Conservation (phyloP, 108 stramenopile species). For the Hondaea fermentalgiana region DNA sequence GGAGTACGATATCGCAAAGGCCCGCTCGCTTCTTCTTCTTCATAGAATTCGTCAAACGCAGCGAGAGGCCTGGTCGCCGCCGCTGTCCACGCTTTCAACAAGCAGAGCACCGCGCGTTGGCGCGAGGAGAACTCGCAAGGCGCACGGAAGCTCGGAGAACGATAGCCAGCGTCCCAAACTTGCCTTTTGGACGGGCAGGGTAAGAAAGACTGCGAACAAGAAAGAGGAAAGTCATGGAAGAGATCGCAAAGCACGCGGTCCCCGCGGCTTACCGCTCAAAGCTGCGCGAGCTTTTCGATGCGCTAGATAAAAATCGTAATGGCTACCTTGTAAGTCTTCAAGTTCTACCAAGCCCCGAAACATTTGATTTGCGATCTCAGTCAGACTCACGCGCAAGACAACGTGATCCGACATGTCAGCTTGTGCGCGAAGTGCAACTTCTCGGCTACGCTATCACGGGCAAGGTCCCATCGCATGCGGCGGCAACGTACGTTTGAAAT, state of each 20-base stretch:
- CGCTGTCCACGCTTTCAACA: no score
- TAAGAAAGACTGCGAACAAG: background rate
- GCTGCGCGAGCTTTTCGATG: background rate
- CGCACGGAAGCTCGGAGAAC: no score
- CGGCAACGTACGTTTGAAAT: background rate
- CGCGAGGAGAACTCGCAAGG: no score
- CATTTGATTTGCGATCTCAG: background rate
- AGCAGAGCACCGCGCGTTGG: no score
- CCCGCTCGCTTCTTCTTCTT: no score
- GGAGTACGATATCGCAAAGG: no score
- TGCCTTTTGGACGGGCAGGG: background rate
- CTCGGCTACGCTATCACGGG: background rate
- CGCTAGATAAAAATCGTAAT: background rate
- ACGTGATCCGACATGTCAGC: background rate
- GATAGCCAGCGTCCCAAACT: background rate
- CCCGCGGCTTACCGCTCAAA: background rate
- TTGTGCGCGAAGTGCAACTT: background rate
- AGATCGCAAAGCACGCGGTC: background rate
- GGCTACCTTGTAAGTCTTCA: background rate
- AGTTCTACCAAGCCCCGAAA: background rate
- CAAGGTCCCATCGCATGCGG: background rate
- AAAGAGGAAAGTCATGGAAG: background rate
- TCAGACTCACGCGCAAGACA: background rate
- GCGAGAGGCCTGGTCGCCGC: no score
- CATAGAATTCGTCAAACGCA: no score